Percentiles rank a stretch among this genome's conserved stretches.
phyloP scores from a whole-genome alignment of 176 grass and related monocot genomes.

The Aegilops bicornis region DNA sequence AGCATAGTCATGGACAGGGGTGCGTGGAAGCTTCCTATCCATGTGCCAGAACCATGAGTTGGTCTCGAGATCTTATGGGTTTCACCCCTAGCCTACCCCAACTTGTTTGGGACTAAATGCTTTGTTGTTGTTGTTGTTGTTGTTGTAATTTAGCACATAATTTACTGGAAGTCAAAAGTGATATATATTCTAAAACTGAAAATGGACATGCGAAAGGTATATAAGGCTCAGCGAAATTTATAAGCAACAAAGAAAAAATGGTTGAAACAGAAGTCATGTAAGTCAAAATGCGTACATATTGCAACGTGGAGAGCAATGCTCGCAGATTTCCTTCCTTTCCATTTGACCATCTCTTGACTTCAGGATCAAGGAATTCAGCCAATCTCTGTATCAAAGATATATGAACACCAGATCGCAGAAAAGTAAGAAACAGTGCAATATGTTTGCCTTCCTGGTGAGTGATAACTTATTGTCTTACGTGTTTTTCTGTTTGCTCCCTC shows the following conservation, averaged over 20 bases:
- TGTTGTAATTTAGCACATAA: not conserved
- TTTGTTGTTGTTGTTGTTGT: no score
- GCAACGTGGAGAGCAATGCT: conserved; percentile 90
- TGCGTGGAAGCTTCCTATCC: no score
- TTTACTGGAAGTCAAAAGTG: not conserved
- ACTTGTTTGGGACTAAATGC: no score
- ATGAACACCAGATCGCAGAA: conserved; percentile 2
- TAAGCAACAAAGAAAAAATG: not conserved
- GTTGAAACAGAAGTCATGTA: conserved; percentile 8
- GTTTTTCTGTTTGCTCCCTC: conserved; percentile 89
- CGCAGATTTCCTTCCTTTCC: conserved; percentile 99
- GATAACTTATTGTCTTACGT: conserved; percentile 49
- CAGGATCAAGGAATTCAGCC: conserved; percentile 88
- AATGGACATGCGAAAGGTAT: not conserved
- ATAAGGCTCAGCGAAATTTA: conserved; percentile 5
- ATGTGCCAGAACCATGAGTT: no score
- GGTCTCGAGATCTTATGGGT: no score
- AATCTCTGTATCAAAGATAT: conserved; percentile 67
- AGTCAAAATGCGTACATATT: conserved; percentile 77
- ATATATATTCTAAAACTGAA: conserved; percentile 5
- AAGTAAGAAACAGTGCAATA: not conserved
- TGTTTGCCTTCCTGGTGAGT: conserved; percentile 7
- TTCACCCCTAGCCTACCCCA: no score
- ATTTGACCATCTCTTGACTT: conserved; percentile 98
- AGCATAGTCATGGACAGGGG: not conserved